Evolutionary conservation across 768 basidiomycete species (phyloP).

Genomic region (Leccinum variicolor): DNA sequence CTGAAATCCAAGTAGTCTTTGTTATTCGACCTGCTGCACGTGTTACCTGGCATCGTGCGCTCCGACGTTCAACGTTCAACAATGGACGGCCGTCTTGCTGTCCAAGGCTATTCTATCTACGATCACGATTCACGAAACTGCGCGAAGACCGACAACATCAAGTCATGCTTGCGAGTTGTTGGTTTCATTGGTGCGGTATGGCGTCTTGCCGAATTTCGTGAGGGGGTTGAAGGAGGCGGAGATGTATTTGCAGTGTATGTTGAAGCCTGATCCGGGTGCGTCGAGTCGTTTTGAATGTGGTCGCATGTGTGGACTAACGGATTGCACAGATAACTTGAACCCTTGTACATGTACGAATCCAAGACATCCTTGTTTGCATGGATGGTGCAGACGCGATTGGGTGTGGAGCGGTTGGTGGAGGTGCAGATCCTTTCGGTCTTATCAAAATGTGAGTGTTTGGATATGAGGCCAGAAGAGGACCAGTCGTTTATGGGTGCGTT

Average conservation of each 20-base stretch:
- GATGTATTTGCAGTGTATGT: constrained; percentile 61
- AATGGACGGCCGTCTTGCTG: constrained; percentile 68
- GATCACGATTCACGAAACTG: constrained; percentile 88
- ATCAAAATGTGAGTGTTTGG: constrained; percentile 83
- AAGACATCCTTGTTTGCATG: constrained; percentile 89
- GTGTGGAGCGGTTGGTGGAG: constrained; percentile 82
- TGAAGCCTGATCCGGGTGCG: constrained; percentile 89
- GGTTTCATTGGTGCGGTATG: constrained; percentile 60
- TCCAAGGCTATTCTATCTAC: constrained; percentile 79
- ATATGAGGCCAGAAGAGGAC: constrained; percentile 79
- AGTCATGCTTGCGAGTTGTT: constrained; percentile 60
- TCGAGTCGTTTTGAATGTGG: constrained; percentile 5
- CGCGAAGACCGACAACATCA: constrained; percentile 78
- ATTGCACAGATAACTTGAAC: constrained; percentile 72
- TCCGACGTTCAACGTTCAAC: constrained; percentile 62
- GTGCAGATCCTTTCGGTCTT: constrained; percentile 70
- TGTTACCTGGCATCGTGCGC: constrained; percentile 73
- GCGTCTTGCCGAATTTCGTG: constrained; percentile 80
- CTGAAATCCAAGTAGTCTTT: constrained; percentile 25
- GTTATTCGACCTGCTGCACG: constrained; percentile 85
- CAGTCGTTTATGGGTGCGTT: constrained; percentile 69
- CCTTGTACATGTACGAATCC: constrained; percentile 92
- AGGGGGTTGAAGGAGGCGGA: constrained; percentile 83
- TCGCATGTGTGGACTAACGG: not conserved
- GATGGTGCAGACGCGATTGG: constrained; percentile 76